These are phyloP conservation scores for Ascomycota sp. DNA, from an alignment of 2,329 filamentous ascomycete genomes.

Conservation along the genomic window DNA sequence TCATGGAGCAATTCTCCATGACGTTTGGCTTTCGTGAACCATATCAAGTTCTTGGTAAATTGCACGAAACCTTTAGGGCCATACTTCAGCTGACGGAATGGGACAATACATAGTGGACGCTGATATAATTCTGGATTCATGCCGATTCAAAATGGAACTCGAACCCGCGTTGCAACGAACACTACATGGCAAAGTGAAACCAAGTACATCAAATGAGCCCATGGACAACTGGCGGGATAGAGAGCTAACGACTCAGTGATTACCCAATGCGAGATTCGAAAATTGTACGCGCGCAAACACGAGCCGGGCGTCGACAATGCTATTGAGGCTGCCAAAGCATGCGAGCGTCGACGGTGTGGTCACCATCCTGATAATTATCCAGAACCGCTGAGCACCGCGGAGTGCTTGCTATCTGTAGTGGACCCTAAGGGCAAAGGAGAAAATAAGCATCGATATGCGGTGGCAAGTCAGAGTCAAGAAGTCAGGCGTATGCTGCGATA, in stretches of 20 bases:
- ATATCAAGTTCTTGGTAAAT: conserved; percentile 64
- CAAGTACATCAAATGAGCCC: conserved; percentile 31
- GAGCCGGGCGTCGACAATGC: conserved; percentile 33
- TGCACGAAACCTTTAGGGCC: not conserved
- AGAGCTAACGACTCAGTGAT: conserved; percentile 33
- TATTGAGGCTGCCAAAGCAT: conserved; percentile 54
- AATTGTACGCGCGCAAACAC: conserved; percentile 45
- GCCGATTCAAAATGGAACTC: conserved; percentile 80
- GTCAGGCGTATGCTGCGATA: conserved; percentile 41
- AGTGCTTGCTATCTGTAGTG: conserved; percentile 56
- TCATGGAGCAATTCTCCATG: conserved; percentile 80
- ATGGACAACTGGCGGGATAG: not conserved
- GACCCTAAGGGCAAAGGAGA: conserved; percentile 51
- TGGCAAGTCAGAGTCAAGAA: conserved; percentile 51
- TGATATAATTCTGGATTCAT: conserved; percentile 63
- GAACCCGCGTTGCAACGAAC: conserved; percentile 55
- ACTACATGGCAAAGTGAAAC: conserved; percentile 72
- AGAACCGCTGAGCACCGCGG: conserved; percentile 45
- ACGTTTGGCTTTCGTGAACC: conserved; percentile 82
- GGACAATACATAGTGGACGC: conserved; percentile 43
- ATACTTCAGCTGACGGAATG: conserved; percentile 1
- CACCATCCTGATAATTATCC: conserved; percentile 55
- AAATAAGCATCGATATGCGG: conserved; percentile 64
- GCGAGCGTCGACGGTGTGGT: conserved; percentile 58
- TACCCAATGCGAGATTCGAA: conserved; percentile 62